Evolutionary conservation across 257 asterid genomes (phyloP), one percentile per base, ranked within the genome.

Genomic region (Gentiana dahurica): DNA sequence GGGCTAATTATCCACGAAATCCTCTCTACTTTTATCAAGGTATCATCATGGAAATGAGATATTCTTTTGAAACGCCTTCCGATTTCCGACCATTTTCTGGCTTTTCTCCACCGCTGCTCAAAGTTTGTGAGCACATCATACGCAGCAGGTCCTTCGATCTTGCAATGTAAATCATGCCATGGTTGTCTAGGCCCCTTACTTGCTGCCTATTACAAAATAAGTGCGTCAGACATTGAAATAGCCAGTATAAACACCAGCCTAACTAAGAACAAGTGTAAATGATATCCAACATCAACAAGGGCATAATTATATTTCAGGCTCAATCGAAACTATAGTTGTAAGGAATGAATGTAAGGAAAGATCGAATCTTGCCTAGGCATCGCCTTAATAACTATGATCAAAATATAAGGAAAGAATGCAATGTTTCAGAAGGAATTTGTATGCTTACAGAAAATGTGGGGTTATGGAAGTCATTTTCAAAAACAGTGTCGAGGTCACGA

Each of bases 101-200:
- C 94, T 77, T 76, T 91, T 75, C 61, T 81, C 98, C 98, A 91
- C 57, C 98, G 73, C 71, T 91, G 98, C 73, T 87, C 98, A 71
- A 91, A 91, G 89, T 91, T 91, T 8, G 79, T 82, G 67, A 91
- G 96, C 69, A 91, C 92, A 59, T 91, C 98, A 70, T 87, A 85
- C 34, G 95, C 96, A 37, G 98, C 95, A 15, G 98, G 98, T 48
- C 98, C 98, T 76, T 91, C 98, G 39, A 91, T 76, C 75, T 75
- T 87, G 89, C 98, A 91, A 65, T 91, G 98, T 56, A 84, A 65
- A 73, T 91, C 98, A 65, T 91, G 98, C 98, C 98, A 91, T 9
- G 98, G 95, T 63, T 91, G 83, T 58, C 98, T 75, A 12, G 96
- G 98, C 48, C 77, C 88, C 71, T 78, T 81, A 57, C 74, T 76